phyloP scores from a whole-genome alignment of 139 green algal species.

The Chlamydomonas sp. region DNA sequence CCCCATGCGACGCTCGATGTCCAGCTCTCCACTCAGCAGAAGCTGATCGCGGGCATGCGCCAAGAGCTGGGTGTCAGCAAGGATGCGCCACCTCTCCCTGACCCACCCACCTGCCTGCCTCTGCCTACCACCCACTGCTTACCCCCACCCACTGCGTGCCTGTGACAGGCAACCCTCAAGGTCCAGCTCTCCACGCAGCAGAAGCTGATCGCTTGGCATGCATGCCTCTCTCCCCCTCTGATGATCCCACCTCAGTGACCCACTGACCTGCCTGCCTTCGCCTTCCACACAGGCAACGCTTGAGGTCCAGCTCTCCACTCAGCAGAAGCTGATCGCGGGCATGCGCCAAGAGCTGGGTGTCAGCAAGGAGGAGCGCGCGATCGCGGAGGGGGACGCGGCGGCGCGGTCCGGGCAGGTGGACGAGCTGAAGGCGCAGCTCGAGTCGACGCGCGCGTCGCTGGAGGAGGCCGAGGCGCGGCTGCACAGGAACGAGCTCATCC shows the following conservation, averaged over 20 bases:
- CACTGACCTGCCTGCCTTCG: too few species aligned
- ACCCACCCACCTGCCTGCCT: too few species aligned
- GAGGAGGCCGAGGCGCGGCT: conserved; percentile 47
- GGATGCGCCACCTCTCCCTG: conserved; percentile 34
- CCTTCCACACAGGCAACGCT: too few species aligned
- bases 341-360: conserved; percentile 45
- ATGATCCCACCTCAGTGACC: too few species aligned
- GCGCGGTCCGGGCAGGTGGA: conserved; percentile 28
- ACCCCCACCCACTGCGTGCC: too few species aligned
- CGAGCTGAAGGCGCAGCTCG: conserved; percentile 42
- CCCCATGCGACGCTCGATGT: conserved; percentile 47
- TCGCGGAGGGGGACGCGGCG: conserved; percentile 33
- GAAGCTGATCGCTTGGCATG: conserved; percentile 34
- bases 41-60: conserved; percentile 38
- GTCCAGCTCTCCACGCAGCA: conserved; percentile 44
- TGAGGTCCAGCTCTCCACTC: conserved; percentile 44
- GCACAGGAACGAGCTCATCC: conserved; percentile 60
- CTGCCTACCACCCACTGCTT: too few species aligned
- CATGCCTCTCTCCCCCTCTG: too few species aligned
- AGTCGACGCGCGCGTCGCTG: conserved; percentile 29
- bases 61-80: conserved; percentile 40
- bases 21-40: conserved; percentile 42
- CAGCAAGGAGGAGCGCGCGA: conserved; percentile 38
- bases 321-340: conserved; percentile 32
- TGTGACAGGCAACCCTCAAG: conserved; percentile 47